phyloP scores from a whole-genome alignment of 352 stramenopile genomes.

The Pythium monospermum region DNA sequence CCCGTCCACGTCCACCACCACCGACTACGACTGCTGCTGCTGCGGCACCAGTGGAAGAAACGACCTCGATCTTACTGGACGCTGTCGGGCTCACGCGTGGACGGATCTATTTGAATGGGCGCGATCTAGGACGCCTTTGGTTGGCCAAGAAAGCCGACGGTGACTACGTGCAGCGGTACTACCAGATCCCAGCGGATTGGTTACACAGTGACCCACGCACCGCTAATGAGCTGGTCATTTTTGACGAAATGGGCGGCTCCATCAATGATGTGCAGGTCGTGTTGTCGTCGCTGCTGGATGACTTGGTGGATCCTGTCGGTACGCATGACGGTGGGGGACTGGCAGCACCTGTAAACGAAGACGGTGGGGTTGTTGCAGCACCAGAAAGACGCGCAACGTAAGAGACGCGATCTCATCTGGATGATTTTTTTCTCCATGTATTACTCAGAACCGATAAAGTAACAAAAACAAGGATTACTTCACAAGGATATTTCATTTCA shows the following conservation, averaged over 20 bases:
- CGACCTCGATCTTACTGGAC: conserved; percentile 54
- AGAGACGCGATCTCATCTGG: too few species aligned
- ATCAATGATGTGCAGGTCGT: conserved; percentile 42
- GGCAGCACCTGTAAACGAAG: neutral
- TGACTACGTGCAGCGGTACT: conserved; percentile 62
- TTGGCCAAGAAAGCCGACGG: conserved; percentile 40
- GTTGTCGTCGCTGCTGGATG: conserved; percentile 41
- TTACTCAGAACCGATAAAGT: too few species aligned
- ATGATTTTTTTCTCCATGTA: too few species aligned
- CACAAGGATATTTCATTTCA: too few species aligned
- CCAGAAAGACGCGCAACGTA: neutral
- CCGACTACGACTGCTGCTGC: too few species aligned
- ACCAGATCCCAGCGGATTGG: conserved; percentile 58
- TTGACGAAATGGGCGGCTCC: conserved; percentile 56
- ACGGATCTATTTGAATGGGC: conserved; percentile 55
- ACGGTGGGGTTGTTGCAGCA: neutral
- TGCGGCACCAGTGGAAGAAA: conserved; percentile 17
- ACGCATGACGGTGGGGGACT: neutral
- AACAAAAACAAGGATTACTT: too few species aligned
- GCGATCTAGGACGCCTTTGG: conserved; percentile 67
- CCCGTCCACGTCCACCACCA: conserved; percentile 3
- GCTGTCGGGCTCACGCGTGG: conserved; percentile 52
- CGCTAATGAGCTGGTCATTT: conserved; percentile 50
- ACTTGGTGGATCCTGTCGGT: conserved; percentile 17
- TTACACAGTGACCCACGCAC: conserved; percentile 24